Evolutionary conservation across 2,329 filamentous ascomycete species (phyloP).

Genomic region (Camptophora hylomeconis): DNA sequence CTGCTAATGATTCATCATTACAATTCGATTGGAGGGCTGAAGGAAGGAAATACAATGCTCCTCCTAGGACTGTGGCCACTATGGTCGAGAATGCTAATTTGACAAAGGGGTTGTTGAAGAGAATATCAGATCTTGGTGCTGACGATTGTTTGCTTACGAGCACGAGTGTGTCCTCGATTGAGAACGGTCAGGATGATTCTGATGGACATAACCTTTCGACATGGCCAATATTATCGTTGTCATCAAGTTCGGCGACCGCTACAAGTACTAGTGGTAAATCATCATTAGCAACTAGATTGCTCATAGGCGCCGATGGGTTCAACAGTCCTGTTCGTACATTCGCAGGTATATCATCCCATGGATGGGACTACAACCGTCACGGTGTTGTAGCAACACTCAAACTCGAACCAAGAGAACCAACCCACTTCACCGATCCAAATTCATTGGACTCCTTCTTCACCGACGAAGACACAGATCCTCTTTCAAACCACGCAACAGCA

Average conservation of each 20-base stretch:
- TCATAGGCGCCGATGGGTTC: constrained; percentile 87
- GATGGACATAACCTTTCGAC: constrained; percentile 63
- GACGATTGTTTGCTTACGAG: constrained; percentile 58
- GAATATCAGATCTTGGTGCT: constrained; percentile 49
- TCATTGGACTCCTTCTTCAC: constrained; percentile 28
- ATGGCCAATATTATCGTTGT: constrained; percentile 75
- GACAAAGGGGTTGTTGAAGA: constrained; percentile 60
- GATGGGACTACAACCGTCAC: constrained; percentile 88
- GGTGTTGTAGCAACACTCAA: constrained; percentile 83
- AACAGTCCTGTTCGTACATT: constrained; percentile 89
- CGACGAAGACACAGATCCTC: constrained; percentile 7
- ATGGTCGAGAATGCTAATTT: constrained; percentile 95
- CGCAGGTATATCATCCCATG: constrained; percentile 69
- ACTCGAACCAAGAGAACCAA: too few relatives aligned
- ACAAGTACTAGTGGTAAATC: constrained; percentile 23
- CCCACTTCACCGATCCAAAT: constrained; percentile 1
- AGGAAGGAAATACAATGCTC: constrained; percentile 20
- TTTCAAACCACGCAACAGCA: constrained; percentile 42
- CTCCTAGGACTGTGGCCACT: constrained; percentile 61
- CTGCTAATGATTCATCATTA: constrained; percentile 72
- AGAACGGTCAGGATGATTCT: constrained; percentile 53
- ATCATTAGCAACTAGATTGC: constrained; percentile 62
- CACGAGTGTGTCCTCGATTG: constrained; percentile 67
- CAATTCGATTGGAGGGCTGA: constrained; percentile 65
- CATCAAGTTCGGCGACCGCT: constrained; percentile 31